Conservation (phyloP, 192 early-diverging fungal species). For the Backusella tarrabulga region DNA sequence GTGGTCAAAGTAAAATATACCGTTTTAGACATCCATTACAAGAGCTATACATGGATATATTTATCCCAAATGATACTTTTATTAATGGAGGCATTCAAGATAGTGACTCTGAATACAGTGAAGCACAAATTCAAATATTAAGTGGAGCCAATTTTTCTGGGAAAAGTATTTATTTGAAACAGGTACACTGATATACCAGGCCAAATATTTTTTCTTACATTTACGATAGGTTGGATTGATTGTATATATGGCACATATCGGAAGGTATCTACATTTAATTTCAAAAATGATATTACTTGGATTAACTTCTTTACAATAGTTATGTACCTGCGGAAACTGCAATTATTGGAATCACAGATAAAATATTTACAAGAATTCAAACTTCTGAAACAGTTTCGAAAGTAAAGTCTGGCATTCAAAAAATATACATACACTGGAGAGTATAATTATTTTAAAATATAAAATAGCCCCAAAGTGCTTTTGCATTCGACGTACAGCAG, state of each 20-base stretch:
- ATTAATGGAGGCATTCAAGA: constrained; percentile 25
- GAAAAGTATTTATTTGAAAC: constrained; percentile 73
- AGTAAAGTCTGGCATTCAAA: constrained; percentile 23
- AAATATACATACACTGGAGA: background rate
- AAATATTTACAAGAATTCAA: constrained; percentile 74
- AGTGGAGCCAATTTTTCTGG: constrained; percentile 88
- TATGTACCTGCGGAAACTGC: constrained; percentile 80
- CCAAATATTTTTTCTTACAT: background rate
- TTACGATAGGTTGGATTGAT: constrained; percentile 68
- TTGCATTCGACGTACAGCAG: constrained; percentile 73
- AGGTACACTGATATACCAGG: constrained; percentile 32
- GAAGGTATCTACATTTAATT: constrained; percentile 39
- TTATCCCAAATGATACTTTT: constrained; percentile 72
- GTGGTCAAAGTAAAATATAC: background rate
- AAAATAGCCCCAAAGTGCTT: constrained; percentile 63
- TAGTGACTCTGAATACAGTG: background rate
- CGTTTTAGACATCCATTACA: constrained; percentile 64
- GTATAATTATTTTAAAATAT: background rate
- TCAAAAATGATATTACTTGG: background rate
- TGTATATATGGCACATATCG: constrained; percentile 87
- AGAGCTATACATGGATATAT: constrained; percentile 55
- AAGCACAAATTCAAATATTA: constrained; percentile 58
- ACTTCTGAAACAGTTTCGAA: constrained; percentile 68
- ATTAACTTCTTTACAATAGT: constrained; percentile 30
- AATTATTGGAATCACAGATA: constrained; percentile 71